Conservation (phyloP, 2,329 filamentous ascomycete species). For the Fusarium burgessii region DNA sequence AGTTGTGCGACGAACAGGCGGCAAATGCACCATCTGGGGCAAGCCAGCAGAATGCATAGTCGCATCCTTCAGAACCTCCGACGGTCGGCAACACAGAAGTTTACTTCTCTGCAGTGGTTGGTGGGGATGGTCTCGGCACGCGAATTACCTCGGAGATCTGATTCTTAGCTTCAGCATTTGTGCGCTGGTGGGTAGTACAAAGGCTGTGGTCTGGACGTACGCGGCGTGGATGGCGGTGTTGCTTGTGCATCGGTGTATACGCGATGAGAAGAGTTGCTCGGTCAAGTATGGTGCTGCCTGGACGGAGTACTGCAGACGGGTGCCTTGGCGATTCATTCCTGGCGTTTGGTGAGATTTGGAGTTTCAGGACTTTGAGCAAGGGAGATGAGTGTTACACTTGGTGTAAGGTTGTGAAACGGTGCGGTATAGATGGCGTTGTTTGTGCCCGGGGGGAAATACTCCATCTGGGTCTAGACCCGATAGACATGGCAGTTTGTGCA, state of each 20-base stretch:
- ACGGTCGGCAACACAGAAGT: constrained; percentile 55
- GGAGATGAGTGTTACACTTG: no score
- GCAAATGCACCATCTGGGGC: constrained; percentile 58
- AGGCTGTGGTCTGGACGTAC: constrained; percentile 59
- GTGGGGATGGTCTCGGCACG: constrained; percentile 49
- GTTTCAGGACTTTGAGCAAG: rapidly evolving
- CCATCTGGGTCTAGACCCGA: neutral
- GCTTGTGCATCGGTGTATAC: constrained; percentile 58
- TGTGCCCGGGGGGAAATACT: no score
- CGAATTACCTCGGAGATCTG: constrained; percentile 47
- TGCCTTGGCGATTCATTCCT: constrained; percentile 57
- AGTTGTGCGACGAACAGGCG: constrained; percentile 53
- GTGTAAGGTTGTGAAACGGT: neutral
- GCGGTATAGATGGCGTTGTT: neutral
- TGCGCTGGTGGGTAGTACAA: constrained; percentile 54
- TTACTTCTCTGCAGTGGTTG: constrained; percentile 47
- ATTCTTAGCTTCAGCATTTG: constrained; percentile 55
- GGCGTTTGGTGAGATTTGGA: constrained; percentile 42
- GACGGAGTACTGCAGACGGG: constrained; percentile 57
- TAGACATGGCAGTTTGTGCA: neutral
- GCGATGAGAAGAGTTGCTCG: constrained; percentile 59
- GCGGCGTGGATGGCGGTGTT: constrained; percentile 58
- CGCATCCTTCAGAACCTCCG: constrained; percentile 55
- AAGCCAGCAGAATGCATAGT: constrained; percentile 53
- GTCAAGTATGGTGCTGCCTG: constrained; percentile 60